phyloP scores from a whole-genome alignment of 495 filamentous ascomycete genomes.

The Sporormia fimetaria region DNA sequence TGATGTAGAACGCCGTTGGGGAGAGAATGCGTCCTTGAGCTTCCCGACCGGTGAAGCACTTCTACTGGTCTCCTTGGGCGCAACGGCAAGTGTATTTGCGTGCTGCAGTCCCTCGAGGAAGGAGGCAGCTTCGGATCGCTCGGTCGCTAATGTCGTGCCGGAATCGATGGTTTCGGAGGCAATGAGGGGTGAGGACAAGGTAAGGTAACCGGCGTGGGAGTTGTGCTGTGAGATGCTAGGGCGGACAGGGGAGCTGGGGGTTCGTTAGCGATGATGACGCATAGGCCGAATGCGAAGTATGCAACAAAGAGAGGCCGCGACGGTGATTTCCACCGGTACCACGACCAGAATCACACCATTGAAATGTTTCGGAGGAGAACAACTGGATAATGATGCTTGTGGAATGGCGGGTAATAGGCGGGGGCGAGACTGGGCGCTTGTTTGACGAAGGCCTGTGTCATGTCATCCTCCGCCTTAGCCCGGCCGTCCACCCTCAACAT shows the following conservation, averaged over 20 bases:
- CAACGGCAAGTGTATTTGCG: slow-evolving; percentile 20
- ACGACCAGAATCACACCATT: no score
- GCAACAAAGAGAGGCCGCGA: slow-evolving; percentile 15
- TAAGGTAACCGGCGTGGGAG: slow-evolving; percentile 70
- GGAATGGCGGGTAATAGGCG: no score
- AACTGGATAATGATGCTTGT: no score
- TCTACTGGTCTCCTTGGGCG: slow-evolving; percentile 11
- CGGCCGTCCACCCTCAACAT: not conserved
- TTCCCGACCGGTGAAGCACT: slow-evolving; percentile 28
- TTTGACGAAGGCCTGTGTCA: not conserved
- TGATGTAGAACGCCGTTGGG: slow-evolving; percentile 18
- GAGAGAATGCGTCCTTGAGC: slow-evolving; percentile 30
- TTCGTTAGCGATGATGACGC: slow-evolving; percentile 25
- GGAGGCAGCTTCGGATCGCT: slow-evolving; percentile 22
- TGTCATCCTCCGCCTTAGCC: not conserved
- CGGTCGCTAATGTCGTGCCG: slow-evolving; percentile 26
- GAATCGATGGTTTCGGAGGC: slow-evolving; percentile 42
- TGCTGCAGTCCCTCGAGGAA: slow-evolving; percentile 15
- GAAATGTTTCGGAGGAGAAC: not conserved
- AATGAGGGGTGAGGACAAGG: slow-evolving; percentile 70
- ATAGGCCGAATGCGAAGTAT: slow-evolving; percentile 10
- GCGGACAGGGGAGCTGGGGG: slow-evolving; percentile 39
- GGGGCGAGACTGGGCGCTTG: no score
- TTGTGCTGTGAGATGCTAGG: slow-evolving; percentile 56
- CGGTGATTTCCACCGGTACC: slow-evolving; percentile 6